These are phyloP conservation scores for Rosa rugosa DNA, from an alignment of 306 rosid species.

Conservation along the genomic window DNA sequence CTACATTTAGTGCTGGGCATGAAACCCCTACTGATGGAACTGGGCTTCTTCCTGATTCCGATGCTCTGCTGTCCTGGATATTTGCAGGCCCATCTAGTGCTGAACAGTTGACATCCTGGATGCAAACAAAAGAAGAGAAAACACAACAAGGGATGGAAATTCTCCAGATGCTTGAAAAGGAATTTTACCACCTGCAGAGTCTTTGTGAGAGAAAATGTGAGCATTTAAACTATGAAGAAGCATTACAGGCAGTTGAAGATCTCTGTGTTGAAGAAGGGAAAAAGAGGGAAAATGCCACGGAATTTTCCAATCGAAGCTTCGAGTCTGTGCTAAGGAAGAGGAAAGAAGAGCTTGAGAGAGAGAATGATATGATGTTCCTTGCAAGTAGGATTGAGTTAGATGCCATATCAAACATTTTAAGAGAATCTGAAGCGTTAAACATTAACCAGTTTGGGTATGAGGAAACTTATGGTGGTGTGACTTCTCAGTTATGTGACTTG, in stretches of 20 bases:
- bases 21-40: conserved; percentile 43
- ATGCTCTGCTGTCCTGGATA: conserved; percentile 75
- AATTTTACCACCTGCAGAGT: conserved; percentile 68
- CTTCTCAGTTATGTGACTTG: conserved; percentile 76
- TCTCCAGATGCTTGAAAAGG: conserved; percentile 77
- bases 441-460: conserved; percentile 65
- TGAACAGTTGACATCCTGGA: conserved; percentile 77
- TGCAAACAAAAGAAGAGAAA: conserved; percentile 67
- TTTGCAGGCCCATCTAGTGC: conserved; percentile 67
- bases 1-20: conserved; percentile 35
- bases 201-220: conserved; percentile 85
- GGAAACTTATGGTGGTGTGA: conserved; percentile 60
- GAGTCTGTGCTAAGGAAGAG: conserved; percentile 74
- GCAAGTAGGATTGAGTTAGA: conserved; percentile 57
- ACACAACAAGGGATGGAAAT: conserved; percentile 63
- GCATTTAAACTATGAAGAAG: conserved; percentile 72
- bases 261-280: conserved; percentile 83
- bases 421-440: conserved; percentile 76
- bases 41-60: conserved; percentile 39
- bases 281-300: conserved; percentile 64
- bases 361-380: conserved; percentile 53
- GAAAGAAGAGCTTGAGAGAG: conserved; percentile 76
- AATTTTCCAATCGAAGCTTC: conserved; percentile 64
- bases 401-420: conserved; percentile 71
- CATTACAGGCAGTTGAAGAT: conserved; percentile 74